Conservation (phyloP, 495 filamentous ascomycete genomes). For the Lophiotrema nucula region DNA sequence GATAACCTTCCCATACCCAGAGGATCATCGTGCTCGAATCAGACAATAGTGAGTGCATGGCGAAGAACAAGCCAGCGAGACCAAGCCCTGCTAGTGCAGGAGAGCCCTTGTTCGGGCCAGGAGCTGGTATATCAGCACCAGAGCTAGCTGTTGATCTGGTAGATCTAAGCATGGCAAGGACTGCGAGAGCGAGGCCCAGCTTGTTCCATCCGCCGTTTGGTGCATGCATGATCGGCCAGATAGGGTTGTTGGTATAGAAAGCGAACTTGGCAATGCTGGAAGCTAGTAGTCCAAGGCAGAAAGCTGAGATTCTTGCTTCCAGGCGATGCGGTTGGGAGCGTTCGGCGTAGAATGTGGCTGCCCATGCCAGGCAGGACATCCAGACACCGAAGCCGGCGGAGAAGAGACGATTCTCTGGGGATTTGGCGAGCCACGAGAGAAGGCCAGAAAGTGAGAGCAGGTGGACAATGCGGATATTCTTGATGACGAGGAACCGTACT, state of each 20-base stretch:
- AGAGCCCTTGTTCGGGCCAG: conserved; percentile 57
- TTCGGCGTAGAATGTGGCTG: conserved; percentile 75
- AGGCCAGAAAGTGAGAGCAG: conserved; percentile 75
- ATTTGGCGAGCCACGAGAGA: conserved; percentile 71
- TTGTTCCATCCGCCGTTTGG: conserved; percentile 93
- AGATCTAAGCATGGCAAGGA: conserved; percentile 64
- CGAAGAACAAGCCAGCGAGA: conserved; percentile 81
- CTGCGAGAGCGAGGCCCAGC: conserved; percentile 69
- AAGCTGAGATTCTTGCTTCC: conserved; percentile 77
- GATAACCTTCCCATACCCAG: conserved; percentile 99
- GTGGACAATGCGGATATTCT: conserved; percentile 68
- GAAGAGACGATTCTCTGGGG: conserved; percentile 76
- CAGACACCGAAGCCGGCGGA: conserved; percentile 74
- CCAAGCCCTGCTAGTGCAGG: conserved; percentile 70
- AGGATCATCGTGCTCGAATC: conserved; percentile 99
- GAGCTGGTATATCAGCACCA: conserved; percentile 30
- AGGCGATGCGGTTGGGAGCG: conserved; percentile 69
- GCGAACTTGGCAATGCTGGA: conserved; percentile 92
- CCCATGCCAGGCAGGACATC: conserved; percentile 77
- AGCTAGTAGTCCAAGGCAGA: conserved; percentile 75
- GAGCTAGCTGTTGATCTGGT: conserved; percentile 36
- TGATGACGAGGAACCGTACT: conserved; percentile 63
- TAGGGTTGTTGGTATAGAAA: conserved; percentile 92
- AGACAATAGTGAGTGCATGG: conserved; percentile 87
- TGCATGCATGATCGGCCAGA: conserved; percentile 91